Percentiles rank a stretch among this genome's conserved stretches.
Evolutionary conservation across 805 yeast genomes (phyloP).

Genomic region (Sugiyamaella smithiae): DNA sequence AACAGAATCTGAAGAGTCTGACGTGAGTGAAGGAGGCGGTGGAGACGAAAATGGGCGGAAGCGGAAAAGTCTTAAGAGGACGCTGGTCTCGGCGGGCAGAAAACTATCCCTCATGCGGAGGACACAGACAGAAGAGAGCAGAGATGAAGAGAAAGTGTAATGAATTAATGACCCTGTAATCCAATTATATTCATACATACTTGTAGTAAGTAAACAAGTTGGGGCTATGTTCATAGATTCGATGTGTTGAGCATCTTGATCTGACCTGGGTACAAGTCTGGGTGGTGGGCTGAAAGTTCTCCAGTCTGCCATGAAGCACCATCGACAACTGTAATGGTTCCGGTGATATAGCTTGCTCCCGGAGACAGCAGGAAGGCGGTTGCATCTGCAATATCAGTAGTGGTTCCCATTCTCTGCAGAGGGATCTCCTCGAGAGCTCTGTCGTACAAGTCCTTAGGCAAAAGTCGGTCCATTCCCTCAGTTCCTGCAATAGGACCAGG

Average conservation of each 20-base stretch:
- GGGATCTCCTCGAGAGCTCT: slow-evolving; percentile 53
- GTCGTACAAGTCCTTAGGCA: slow-evolving; percentile 41
- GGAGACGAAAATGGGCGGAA: not conserved
- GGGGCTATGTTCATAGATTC: no score
- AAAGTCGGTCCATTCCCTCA: slow-evolving; percentile 75
- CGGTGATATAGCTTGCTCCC: slow-evolving; percentile 75
- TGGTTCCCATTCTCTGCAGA: slow-evolving; percentile 49
- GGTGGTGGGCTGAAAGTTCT: not conserved
- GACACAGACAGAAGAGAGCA: slow-evolving; percentile 4
- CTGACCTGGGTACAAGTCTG: slow-evolving; percentile 10
- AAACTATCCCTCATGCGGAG: slow-evolving; percentile 16
- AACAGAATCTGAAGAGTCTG: slow-evolving; percentile 5
- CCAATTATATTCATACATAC: not conserved
- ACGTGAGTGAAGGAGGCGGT: not conserved
- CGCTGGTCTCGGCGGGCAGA: slow-evolving; percentile 21
- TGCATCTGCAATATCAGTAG: slow-evolving; percentile 80
- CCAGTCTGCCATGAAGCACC: slow-evolving; percentile 82
- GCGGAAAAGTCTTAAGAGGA: slow-evolving; percentile 9
- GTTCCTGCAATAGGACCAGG: slow-evolving; percentile 90
- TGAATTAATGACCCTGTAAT: not conserved
- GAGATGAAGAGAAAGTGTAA: slow-evolving; percentile 5
- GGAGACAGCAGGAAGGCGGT: slow-evolving; percentile 82
- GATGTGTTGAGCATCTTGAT: slow-evolving; percentile 8
- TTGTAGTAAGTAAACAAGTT: not conserved
- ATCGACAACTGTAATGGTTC: slow-evolving; percentile 78